phyloP scores from a whole-genome alignment of 2,329 filamentous ascomycete species.

The Diaporthe sp. region DNA sequence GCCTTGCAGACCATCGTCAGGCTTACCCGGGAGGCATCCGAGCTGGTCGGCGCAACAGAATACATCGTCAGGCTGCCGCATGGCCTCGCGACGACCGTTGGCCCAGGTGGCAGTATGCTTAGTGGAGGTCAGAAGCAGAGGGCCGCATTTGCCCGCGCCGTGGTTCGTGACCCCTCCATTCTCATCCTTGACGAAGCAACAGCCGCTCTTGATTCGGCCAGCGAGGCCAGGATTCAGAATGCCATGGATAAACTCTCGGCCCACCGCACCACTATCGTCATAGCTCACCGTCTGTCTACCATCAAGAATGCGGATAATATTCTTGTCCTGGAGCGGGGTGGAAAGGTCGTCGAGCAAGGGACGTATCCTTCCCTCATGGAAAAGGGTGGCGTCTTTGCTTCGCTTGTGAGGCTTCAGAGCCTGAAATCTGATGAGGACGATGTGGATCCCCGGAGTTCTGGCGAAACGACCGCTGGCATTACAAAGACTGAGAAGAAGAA shows the following conservation, averaged over 20 bases:
- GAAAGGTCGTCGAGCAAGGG: constrained; percentile 72
- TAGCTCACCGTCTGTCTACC: constrained; percentile 74
- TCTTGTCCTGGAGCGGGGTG: constrained; percentile 70
- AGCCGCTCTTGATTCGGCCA: constrained; percentile 70
- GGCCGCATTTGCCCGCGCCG: constrained; percentile 69
- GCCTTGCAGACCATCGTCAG: constrained; percentile 60
- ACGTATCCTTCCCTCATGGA: constrained; percentile 71
- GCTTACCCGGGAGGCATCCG: constrained; percentile 63
- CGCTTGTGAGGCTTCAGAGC: constrained; percentile 30
- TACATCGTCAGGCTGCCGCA: constrained; percentile 69
- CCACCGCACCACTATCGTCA: constrained; percentile 71
- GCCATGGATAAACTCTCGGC: constrained; percentile 59
- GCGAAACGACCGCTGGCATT: neutral
- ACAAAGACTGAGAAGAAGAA: neutral
- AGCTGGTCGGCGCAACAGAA: constrained; percentile 70
- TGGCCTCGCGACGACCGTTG: constrained; percentile 67
- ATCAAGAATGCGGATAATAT: constrained; percentile 76
- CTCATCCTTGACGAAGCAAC: constrained; percentile 75
- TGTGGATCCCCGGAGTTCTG: neutral
- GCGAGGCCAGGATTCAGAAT: constrained; percentile 67
- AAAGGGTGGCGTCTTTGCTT: constrained; percentile 22
- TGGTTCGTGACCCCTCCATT: constrained; percentile 70
- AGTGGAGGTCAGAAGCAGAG: constrained; percentile 74
- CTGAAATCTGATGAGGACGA: constrained; percentile 7
- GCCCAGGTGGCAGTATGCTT: constrained; percentile 66